These are phyloP conservation scores for Aspergillus puulaauensis DNA, from an alignment of 2,329 filamentous ascomycete species.

Conservation along the genomic window DNA sequence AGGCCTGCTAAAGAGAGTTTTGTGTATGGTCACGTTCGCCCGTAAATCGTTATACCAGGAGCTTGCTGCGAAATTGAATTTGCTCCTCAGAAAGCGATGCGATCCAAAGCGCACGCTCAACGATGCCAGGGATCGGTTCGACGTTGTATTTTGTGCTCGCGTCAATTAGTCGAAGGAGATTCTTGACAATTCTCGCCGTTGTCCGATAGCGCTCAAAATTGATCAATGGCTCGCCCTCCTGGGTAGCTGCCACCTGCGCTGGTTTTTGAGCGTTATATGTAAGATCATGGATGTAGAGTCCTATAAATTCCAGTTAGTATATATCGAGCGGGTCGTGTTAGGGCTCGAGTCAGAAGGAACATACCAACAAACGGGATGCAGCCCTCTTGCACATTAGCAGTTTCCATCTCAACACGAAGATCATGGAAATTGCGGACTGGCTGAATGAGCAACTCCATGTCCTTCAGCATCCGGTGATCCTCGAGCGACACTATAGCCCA, in stretches of 20 bases:
- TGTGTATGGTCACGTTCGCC: neutral
- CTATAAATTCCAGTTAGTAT: slow-evolving; percentile 29
- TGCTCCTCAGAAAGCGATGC: slow-evolving; percentile 60
- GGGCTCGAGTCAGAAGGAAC: slow-evolving; percentile 17
- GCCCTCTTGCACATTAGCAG: slow-evolving; percentile 56
- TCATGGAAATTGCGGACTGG: slow-evolving; percentile 64
- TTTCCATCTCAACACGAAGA: slow-evolving; percentile 64
- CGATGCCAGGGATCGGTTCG: slow-evolving; percentile 56
- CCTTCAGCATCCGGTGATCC: slow-evolving; percentile 56
- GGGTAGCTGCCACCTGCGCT: slow-evolving; percentile 50
- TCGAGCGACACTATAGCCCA: slow-evolving; percentile 57
- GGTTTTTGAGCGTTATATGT: slow-evolving; percentile 69
- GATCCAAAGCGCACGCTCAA: slow-evolving; percentile 65
- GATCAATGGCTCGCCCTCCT: slow-evolving; percentile 55
- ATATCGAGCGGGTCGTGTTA: neutral
- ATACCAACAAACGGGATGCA: slow-evolving; percentile 66
- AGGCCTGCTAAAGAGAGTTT: neutral
- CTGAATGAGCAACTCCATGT: slow-evolving; percentile 61
- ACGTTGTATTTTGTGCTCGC: slow-evolving; percentile 63
- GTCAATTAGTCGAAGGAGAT: slow-evolving; percentile 61
- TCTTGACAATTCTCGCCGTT: slow-evolving; percentile 65
- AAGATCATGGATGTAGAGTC: slow-evolving; percentile 65
- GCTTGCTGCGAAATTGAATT: slow-evolving; percentile 49
- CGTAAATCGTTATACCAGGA: slow-evolving; percentile 34
- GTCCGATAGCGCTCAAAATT: slow-evolving; percentile 68